These are phyloP conservation scores for Nakazawaea holstii DNA, from an alignment of 805 yeast genomes.

Conservation along the genomic window DNA sequence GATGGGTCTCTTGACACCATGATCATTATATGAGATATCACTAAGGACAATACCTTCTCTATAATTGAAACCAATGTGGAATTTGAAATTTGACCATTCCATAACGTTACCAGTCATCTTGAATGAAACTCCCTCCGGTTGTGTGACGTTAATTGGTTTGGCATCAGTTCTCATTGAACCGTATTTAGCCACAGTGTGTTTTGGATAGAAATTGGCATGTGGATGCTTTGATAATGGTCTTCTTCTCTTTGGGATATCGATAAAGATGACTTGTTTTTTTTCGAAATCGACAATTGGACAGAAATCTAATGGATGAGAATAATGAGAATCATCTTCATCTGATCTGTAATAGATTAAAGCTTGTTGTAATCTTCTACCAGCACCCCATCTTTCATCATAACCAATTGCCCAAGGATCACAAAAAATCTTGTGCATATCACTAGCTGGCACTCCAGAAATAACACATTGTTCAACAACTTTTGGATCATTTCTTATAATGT, in stretches of 20 bases:
- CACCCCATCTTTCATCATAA: constrained; percentile 67
- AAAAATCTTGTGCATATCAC: constrained; percentile 43
- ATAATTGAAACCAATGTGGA: constrained; percentile 68
- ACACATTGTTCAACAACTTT: constrained; percentile 56
- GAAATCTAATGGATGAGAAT: constrained; percentile 60
- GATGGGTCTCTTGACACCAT: constrained; percentile 53
- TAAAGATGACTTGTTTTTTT: constrained; percentile 48
- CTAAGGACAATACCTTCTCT: constrained; percentile 66
- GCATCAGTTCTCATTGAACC: constrained; percentile 51
- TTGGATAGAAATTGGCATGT: constrained; percentile 55
- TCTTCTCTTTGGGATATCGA: constrained; percentile 60
- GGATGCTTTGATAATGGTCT: constrained; percentile 53
- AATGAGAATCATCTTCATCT: constrained; percentile 51
- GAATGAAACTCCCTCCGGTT: constrained; percentile 68
- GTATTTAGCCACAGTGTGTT: constrained; percentile 44
- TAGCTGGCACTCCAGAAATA: constrained; percentile 49
- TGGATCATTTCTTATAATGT: constrained; percentile 50
- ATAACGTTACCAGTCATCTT: constrained; percentile 50
- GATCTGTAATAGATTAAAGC: constrained; percentile 62
- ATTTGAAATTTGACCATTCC: constrained; percentile 62
- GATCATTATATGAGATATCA: constrained; percentile 59
- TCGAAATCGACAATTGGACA: constrained; percentile 66
- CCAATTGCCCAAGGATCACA: constrained; percentile 73
- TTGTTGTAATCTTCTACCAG: constrained; percentile 56
- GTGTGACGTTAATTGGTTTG: constrained; percentile 55